phyloP scores from a whole-genome alignment of 495 filamentous ascomycete species.

The Annulohypoxylon maeteangense region DNA sequence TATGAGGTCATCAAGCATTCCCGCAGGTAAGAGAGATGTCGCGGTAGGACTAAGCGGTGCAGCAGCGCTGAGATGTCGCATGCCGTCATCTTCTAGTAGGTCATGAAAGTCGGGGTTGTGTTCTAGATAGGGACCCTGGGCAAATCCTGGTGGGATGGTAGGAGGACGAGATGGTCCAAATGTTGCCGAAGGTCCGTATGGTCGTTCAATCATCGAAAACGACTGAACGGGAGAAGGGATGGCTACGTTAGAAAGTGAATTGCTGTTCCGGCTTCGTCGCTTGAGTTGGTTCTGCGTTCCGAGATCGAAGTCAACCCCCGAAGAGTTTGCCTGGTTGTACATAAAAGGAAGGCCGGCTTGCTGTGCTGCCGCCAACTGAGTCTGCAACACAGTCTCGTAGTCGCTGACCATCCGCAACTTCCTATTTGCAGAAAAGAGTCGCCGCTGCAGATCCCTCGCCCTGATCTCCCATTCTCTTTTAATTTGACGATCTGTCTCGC shows the following conservation, averaged over 20 bases:
- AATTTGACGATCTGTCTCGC: constrained; percentile 56
- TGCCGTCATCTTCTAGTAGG: constrained; percentile 56
- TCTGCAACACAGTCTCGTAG: constrained; percentile 52
- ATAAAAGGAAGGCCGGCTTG: constrained; percentile 48
- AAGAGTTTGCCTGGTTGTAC: constrained; percentile 57
- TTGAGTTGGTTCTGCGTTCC: constrained; percentile 59
- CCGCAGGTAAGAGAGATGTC: constrained; percentile 78
- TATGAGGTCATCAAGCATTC: constrained; percentile 74
- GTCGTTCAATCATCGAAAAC: constrained; percentile 53
- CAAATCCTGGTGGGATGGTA: constrained; percentile 60
- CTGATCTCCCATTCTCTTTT: constrained; percentile 58
- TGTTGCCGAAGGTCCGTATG: constrained; percentile 43
- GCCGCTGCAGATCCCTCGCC: constrained; percentile 57
- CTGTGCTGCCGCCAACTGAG: constrained; percentile 43
- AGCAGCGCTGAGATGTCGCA: constrained; percentile 62
- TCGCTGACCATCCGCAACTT: constrained; percentile 52
- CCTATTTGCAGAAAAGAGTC: constrained; percentile 50
- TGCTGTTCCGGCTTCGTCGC: constrained; percentile 66
- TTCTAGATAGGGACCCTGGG: constrained; percentile 63
- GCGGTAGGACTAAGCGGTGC: constrained; percentile 86
- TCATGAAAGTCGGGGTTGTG: constrained; percentile 53
- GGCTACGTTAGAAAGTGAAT: constrained; percentile 61
- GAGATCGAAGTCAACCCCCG: constrained; percentile 62
- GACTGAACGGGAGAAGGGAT: constrained; percentile 54
- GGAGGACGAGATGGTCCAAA: constrained; percentile 54